Percentiles rank a stretch among this genome's conserved stretches.
phyloP scores from a whole-genome alignment of 768 basidiomycete species.

The Suillus decipiens region DNA sequence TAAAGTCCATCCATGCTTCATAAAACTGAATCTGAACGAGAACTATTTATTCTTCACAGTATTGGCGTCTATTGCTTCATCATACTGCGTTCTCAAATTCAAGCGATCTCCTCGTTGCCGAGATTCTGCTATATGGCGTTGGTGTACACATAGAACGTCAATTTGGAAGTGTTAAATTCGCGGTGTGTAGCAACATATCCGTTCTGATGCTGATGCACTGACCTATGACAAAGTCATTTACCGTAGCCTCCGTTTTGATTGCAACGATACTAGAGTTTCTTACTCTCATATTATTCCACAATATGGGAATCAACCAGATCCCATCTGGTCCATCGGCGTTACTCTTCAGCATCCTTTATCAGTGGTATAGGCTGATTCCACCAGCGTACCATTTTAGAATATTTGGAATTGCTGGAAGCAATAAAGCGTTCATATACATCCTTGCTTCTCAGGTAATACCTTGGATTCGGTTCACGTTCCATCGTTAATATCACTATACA shows the following conservation, averaged over 20 bases:
- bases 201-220: neutral
- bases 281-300: slow-evolving; percentile 63
- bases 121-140: slow-evolving; percentile 71
- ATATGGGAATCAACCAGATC: slow-evolving; percentile 69
- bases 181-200: slow-evolving; percentile 49
- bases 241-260: slow-evolving; percentile 64
- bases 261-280: slow-evolving; percentile 70
- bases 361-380: slow-evolving; percentile 79
- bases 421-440: slow-evolving; percentile 74
- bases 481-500: slow-evolving; percentile 31
- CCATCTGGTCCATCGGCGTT: slow-evolving; percentile 76
- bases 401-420: slow-evolving; percentile 71
- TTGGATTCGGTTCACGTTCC: slow-evolving; percentile 4
- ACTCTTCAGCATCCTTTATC: slow-evolving; percentile 80
- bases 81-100: slow-evolving; percentile 82
- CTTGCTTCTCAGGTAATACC: slow-evolving; percentile 66
- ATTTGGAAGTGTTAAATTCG: slow-evolving; percentile 87
- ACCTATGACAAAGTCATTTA: slow-evolving; percentile 63
- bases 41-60: slow-evolving; percentile 47
- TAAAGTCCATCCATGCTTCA: slow-evolving; percentile 13
- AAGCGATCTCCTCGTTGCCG: slow-evolving; percentile 78
- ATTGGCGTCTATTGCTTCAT: slow-evolving; percentile 79
- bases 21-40: slow-evolving; percentile 36
- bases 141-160: slow-evolving; percentile 76
- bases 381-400: slow-evolving; percentile 73